Evolutionary conservation across 2,329 filamentous ascomycete genomes (phyloP), one percentile per base, ranked within the genome.

Genomic region (Paramyrothecium roridum): DNA sequence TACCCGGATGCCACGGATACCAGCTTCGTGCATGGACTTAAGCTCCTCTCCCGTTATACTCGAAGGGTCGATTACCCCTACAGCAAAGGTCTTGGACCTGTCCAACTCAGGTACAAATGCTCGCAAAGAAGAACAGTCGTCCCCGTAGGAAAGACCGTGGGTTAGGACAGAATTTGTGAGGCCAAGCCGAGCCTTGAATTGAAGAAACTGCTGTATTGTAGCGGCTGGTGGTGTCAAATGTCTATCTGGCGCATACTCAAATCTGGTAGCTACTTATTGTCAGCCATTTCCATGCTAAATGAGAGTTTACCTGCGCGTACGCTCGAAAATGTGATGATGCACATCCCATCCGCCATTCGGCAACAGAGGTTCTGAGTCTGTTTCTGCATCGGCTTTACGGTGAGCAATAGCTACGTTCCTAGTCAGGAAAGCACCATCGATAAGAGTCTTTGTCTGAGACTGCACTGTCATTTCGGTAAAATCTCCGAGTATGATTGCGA

Each of bases 121-220:
- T 20, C 64, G 67, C 2, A 73, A 50, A 0, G 70, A 73, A 2
- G 64, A 62, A 53, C 66, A 67, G 52, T 74, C 70, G 26, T 69
- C 62, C 7, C 71, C 71, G 19, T 73, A 73, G 0, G 71, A 73
- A 0, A 74, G 53, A 1, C 70, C 71, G 54, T 74, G 71, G 0
- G 69, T 67, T 0, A 74, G 59, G 6, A 73, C 69, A 0, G 70
- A 73, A 45, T 71, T 63, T 1, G 68, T 71, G 21, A 73, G 65
- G 1, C 61, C 62, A 1, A 62, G 19, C 12, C 37, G 54, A 23
- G 52, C 52, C 30, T 57, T 60, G 50, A 63, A 62, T 10, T 45
- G 22, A 12, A 60, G 26, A 20, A 63, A 62, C 0, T 56, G 46
- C 23, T 58, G 30, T 3, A 56, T 19, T 26, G 49, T 56, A 6